Evolutionary conservation across 495 filamentous ascomycete genomes (phyloP), one percentile per base, ranked within the genome.

Genomic region (Melanomma pulvis-pyrius): DNA sequence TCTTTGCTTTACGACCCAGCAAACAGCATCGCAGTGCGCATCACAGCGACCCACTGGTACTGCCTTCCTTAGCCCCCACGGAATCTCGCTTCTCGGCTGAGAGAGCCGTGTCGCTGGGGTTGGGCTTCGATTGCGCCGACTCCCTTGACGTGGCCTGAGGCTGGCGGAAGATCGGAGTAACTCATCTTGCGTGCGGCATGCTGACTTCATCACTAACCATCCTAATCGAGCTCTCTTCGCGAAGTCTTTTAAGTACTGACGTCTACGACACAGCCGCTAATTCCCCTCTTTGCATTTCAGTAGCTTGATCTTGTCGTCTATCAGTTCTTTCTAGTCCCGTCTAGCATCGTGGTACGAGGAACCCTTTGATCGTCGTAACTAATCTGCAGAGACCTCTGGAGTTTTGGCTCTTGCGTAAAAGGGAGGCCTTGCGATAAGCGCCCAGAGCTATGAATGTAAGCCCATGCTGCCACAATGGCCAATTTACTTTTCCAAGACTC

Each of bases 81-180:
- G 19, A 6, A 5, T 6, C 22, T 52, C 7, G 2, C 5, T 4
- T 34, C 30, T 34, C 30, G 30, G 30, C 30, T 52, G 49, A 24
- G 25, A 2, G 7, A 15, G 49, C 13, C 9, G n/a, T 15, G 25
- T 52, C 13, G 49, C 49, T 28, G 2, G 49, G 7, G 19, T 52
- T 19, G n/a, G 13, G 49, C 49, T 15, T 52, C 19, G 49, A 22
- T 7, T 22, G 19, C 22, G 49, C 49, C 19, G 19, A 21, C 7
- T 21, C 49, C 5, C 25, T 55, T 55, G 39, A 34, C 52, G 52
- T 19, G 52, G 52, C 52, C 52, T 55, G 52, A 55, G 52, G 52
- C 52, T 55, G 24, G 29, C 4, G 7, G 6, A 6, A 13, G 39
- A n/a, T 44, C 39, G 39, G 39, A n/a, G 9, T 44, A 44, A 44